phyloP scores from a whole-genome alignment of 2,329 filamentous ascomycete genomes.

The Diplodia corticola region DNA sequence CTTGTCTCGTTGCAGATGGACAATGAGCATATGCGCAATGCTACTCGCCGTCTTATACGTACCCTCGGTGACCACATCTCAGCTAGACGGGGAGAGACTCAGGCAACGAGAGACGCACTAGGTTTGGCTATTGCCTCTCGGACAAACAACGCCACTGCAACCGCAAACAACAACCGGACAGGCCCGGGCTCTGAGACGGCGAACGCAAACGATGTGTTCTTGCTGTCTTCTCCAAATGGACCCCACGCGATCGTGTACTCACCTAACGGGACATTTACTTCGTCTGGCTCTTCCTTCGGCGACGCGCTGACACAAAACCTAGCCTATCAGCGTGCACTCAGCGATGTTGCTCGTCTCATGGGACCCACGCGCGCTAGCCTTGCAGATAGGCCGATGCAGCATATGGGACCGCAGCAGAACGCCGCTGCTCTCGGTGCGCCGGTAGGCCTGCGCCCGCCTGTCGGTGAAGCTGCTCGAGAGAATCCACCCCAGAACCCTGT shows the following conservation, averaged over 20 bases:
- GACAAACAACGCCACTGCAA: background rate
- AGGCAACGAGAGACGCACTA: background rate
- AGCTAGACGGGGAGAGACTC: background rate
- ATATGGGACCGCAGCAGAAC: background rate
- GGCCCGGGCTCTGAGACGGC: background rate
- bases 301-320: slow-evolving; percentile 5
- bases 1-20: slow-evolving; percentile 34
- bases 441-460: background rate
- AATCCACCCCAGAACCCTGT: slow-evolving; percentile 1
- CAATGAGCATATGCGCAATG: slow-evolving; percentile 30
- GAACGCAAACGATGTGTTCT: slow-evolving; percentile 34
- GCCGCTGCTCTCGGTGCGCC: background rate
- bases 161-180: background rate
- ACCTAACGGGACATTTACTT: background rate
- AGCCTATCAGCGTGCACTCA: slow-evolving; percentile 17
- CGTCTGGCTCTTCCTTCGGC: background rate
- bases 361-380: background rate
- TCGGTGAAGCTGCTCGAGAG: background rate
- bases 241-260: slow-evolving; percentile 37
- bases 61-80: background rate
- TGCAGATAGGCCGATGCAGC: background rate
- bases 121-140: background rate
- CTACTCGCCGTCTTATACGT: slow-evolving; percentile 8
- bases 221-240: slow-evolving; percentile 40
- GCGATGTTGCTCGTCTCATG: slow-evolving; percentile 9